Evolutionary conservation across 2,329 filamentous ascomycete genomes (phyloP), one percentile per base, ranked within the genome.

Genomic region (Arthrobotrys sinensis): DNA sequence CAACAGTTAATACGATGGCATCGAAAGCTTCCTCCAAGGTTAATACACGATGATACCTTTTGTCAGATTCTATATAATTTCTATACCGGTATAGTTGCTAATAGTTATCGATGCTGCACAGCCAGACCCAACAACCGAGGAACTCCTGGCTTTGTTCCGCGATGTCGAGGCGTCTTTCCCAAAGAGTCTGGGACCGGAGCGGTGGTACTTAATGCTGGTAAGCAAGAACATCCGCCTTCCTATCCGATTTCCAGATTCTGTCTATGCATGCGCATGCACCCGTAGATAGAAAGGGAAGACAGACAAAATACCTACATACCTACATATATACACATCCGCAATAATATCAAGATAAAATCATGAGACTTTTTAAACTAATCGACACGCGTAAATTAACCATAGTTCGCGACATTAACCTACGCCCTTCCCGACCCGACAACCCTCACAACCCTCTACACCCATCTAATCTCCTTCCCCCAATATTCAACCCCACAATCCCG

Each of bases 381-480:
- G n/a, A 21, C 2, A 43, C 11, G 82, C 80, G 81, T 82, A 28
- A 21, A 64, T n/a, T 24, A 24, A 7, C 4, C 1, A 6, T 32
- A 78, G 75, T 46, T 82, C 43, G 83, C 86, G 8, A 85, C 85
- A n/a, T 81, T 89, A 38, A 85, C 85, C 8, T 86, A 86, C n/a
- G 86, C 86, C 46, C 55, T 60, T 8, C 85, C 86, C 1, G 85
- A 89, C 81, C 87, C 88, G 3, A 85, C 86, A 32, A 85, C 86
- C 66, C 86, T 87, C 16, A 86, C 86, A 28, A 84, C 87, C 11
- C 86, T 91, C 0, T 91, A 91, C 84, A 85, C 85, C 10, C 84
- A 90, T 80, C 86, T 91, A 40, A 87, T 86, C 81, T 82, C 83
- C 48, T 85, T 88, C 76, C 86, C 87, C 0, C 83, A 85, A 46